These are phyloP conservation scores for Tulasnella sp. DNA, from an alignment of 768 basidiomycete genomes.

Conservation along the genomic window DNA sequence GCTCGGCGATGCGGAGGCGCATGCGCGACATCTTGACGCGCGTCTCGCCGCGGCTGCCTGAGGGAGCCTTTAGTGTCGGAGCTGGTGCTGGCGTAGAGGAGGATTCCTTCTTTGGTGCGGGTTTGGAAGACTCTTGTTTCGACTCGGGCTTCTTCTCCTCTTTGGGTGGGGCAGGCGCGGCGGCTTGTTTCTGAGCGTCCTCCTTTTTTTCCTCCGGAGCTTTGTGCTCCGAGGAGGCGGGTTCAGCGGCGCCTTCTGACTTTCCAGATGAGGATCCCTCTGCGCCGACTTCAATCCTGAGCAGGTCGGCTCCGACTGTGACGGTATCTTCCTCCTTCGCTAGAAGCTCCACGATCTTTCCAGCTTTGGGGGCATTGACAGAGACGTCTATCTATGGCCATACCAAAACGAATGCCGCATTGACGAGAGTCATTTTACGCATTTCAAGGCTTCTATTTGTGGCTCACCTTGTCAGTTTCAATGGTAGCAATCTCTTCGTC, in stretches of 20 bases:
- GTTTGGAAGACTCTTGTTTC: conserved; percentile 32
- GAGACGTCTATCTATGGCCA: conserved; percentile 79
- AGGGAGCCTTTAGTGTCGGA: conserved; percentile 28
- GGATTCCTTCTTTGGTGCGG: conserved; percentile 26
- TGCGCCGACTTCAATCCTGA: conserved; percentile 79
- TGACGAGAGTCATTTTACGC: neutral
- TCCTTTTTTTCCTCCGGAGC: conserved; percentile 23
- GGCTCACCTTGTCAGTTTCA: conserved; percentile 90
- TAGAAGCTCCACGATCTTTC: conserved; percentile 76
- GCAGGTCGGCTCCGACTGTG: conserved; percentile 86
- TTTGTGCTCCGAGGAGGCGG: neutral
- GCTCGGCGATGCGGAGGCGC: conserved; percentile 93
- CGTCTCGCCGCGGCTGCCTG: conserved; percentile 69
- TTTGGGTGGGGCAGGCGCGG: conserved; percentile 18
- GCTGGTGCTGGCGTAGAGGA: conserved; percentile 25
- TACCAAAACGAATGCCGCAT: too few species aligned
- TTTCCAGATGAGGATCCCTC: conserved; percentile 33
- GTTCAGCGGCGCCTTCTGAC: neutral
- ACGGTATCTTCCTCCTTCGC: conserved; percentile 92
- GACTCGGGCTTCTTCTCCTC: conserved; percentile 23
- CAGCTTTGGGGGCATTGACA: conserved; percentile 83
- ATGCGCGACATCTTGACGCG: conserved; percentile 98
- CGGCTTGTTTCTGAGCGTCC: conserved; percentile 17
- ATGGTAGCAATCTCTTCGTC: conserved; percentile 98
- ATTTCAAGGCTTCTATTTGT: neutral